phyloP scores from a whole-genome alignment of 1,139 yeast genomes.

The Saccharomyces hybrid region DNA sequence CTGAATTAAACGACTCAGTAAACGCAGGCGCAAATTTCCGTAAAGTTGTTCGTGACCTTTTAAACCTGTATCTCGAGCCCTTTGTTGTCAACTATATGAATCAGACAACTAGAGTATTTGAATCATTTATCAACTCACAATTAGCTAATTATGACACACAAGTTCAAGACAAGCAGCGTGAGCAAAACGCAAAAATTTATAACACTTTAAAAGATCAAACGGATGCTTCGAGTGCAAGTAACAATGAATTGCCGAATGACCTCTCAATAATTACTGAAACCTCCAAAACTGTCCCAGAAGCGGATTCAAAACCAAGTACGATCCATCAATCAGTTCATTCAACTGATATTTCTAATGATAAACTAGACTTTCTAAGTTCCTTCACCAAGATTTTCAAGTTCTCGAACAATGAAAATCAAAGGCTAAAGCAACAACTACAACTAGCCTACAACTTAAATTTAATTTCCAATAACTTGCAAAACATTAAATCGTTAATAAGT shows the following conservation, averaged over 20 bases:
- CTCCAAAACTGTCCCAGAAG: background rate
- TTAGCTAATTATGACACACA: constrained; percentile 33
- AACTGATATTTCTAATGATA: constrained; percentile 29
- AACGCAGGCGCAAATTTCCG: constrained; percentile 31
- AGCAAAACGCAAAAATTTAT: constrained; percentile 21
- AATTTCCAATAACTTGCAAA: constrained; percentile 37
- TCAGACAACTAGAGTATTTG: constrained; percentile 34
- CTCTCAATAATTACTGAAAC: background rate
- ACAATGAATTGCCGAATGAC: background rate
- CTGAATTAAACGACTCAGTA: constrained; percentile 22
- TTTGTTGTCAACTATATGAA: constrained; percentile 35
- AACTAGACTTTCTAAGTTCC: constrained; percentile 40
- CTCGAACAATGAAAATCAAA: constrained; percentile 38
- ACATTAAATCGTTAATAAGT: constrained; percentile 38
- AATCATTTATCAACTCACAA: constrained; percentile 25
- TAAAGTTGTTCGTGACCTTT: constrained; percentile 24
- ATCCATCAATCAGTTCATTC: constrained; percentile 4
- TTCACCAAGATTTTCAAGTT: constrained; percentile 52
- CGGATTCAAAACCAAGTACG: background rate
- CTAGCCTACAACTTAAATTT: constrained; percentile 50
- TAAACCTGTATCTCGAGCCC: constrained; percentile 33
- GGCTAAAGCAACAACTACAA: constrained; percentile 37
- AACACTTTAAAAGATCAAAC: constrained; percentile 18
- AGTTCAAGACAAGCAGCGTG: constrained; percentile 25
- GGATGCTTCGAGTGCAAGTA: constrained; percentile 15